phyloP scores from a whole-genome alignment of 768 basidiomycete genomes.

The Tylopilus sp. region DNA sequence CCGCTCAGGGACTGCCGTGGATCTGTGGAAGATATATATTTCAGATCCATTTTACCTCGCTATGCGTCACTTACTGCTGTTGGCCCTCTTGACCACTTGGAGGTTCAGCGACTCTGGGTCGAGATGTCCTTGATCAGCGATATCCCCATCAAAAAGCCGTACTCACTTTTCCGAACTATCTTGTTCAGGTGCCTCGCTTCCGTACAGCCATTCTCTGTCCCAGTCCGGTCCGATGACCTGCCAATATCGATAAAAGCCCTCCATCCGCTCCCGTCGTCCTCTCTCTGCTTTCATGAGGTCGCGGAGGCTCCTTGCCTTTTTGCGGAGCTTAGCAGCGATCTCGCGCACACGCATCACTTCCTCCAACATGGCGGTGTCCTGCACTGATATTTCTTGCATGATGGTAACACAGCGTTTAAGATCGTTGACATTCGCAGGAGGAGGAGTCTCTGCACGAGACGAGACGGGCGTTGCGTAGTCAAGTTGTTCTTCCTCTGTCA shows the following conservation, averaged over 20 bases:
- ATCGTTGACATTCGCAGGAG: constrained; percentile 10
- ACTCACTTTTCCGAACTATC: constrained; percentile 5
- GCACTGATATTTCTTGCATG: constrained; percentile 23
- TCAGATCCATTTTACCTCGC: not conserved
- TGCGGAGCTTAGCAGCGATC: constrained; percentile 16
- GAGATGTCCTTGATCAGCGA: no score
- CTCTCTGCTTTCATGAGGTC: constrained; percentile 21
- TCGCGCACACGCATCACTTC: constrained; percentile 9
- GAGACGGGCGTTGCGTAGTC: constrained; percentile 23
- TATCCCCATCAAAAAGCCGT: not conserved
- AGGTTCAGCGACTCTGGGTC: not conserved
- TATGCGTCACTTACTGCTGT: constrained; percentile 3
- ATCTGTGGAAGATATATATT: not conserved
- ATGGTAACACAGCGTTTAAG: constrained; percentile 24
- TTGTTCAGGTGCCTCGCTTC: constrained; percentile 1
- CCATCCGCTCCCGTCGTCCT: constrained; percentile 26
- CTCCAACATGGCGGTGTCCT: constrained; percentile 16
- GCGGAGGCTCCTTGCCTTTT: constrained; percentile 21
- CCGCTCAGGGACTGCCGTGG: not conserved
- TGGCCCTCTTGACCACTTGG: not conserved
- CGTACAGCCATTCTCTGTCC: constrained; percentile 27
- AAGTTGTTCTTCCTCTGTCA: constrained; percentile 17
- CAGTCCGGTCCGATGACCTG: constrained; percentile 21
- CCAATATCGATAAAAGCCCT: constrained; percentile 28
- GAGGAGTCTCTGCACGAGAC: constrained; percentile 22